Conservation (phyloP, 345 rosid genomes). For the Erucastrum elatum region DNA sequence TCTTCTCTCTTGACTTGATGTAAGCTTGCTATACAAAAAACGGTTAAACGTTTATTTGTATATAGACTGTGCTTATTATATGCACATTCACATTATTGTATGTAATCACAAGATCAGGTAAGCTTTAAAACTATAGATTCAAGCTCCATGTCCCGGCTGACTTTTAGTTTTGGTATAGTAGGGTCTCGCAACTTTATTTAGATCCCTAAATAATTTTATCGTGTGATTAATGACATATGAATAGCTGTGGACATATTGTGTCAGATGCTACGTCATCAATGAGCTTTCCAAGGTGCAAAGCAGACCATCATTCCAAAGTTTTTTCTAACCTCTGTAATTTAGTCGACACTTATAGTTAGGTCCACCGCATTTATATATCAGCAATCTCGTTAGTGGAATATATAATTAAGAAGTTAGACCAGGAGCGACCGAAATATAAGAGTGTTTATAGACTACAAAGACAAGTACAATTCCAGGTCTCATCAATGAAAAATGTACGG, state of each 20-base stretch:
- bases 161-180: neutral
- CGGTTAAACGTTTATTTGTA: neutral
- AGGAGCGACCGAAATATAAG: neutral
- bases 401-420: slow-evolving; percentile 2
- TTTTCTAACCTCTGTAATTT: neutral
- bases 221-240: neutral
- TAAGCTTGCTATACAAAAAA: neutral
- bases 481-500: neutral
- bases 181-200: neutral
- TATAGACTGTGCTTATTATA: neutral
- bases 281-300: slow-evolving; percentile 30
- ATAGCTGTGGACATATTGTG: neutral
- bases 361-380: neutral
- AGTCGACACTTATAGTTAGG: slow-evolving; percentile 21
- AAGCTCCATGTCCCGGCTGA: neutral
- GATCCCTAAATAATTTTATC: neutral
- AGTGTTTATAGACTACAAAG: neutral
- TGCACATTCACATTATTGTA: neutral
- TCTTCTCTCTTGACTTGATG: slow-evolving; percentile 14
- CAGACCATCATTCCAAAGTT: slow-evolving; percentile 34
- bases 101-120: slow-evolving; percentile 1
- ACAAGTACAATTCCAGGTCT: slow-evolving; percentile 26
- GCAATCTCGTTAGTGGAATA: slow-evolving; percentile 11
- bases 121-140: neutral
- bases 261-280: slow-evolving; percentile 25